These are phyloP conservation scores for Suhomyces ambrosiae DNA, from an alignment of 1,139 yeast genomes.

Conservation along the genomic window DNA sequence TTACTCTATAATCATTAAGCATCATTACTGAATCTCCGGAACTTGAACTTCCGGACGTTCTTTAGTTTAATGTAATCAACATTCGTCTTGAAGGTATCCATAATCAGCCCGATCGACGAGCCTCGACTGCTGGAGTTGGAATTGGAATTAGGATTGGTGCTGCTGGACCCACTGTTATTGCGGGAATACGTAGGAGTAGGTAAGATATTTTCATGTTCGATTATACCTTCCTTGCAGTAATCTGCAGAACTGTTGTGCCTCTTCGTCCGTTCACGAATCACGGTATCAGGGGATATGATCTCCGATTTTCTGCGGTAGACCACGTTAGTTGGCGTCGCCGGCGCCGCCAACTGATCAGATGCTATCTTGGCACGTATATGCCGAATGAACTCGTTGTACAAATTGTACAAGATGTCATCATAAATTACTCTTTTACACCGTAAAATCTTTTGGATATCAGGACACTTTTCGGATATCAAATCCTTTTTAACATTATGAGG, in stretches of 20 bases:
- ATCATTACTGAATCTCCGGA: conserved; percentile 24
- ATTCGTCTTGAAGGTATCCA: conserved; percentile 24
- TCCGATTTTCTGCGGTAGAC: conserved; percentile 15
- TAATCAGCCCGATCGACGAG: conserved; percentile 25
- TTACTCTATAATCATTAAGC: conserved; percentile 8
- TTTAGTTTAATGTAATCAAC: conserved; percentile 24
- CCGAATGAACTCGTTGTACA: conserved; percentile 35
- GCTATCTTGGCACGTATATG: conserved; percentile 11
- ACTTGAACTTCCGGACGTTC: conserved; percentile 23
- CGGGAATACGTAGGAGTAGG: conserved; percentile 10
- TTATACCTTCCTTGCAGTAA: conserved; percentile 5
- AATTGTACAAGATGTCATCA: conserved; percentile 35
- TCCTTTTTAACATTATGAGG: conserved; percentile 26
- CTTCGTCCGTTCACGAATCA: conserved; percentile 4
- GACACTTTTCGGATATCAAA: conserved; percentile 18
- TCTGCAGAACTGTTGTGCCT: conserved; percentile 7
- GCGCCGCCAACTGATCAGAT: conserved; percentile 7
- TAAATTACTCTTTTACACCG: conserved; percentile 29
- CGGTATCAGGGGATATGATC: conserved; percentile 14
- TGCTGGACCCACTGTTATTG: conserved; percentile 13
- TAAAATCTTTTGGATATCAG: conserved; percentile 14
- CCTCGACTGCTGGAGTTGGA: conserved; percentile 21
- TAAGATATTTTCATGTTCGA: conserved; percentile 7
- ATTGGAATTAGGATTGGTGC: conserved; percentile 7
- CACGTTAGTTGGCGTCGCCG: conserved; percentile 8